Evolutionary conservation across 148 eudicot species (phyloP), one percentile per base, ranked within the genome.

Genomic region (Simmondsia chinensis): DNA sequence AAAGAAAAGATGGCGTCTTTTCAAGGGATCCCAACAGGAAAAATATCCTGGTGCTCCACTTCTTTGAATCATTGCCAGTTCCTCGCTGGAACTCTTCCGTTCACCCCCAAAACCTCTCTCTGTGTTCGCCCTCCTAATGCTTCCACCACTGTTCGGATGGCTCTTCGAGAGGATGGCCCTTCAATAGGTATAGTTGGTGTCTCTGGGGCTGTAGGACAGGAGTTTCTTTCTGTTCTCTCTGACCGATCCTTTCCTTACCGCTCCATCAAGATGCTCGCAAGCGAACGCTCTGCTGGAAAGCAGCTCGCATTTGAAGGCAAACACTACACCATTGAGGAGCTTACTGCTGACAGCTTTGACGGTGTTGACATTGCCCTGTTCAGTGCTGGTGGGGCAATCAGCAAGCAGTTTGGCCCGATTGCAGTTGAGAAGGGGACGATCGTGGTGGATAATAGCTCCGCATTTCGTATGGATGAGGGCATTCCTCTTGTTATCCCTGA

Each of bases 371-470:
- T 91, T 50, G 99, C 99, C 0, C 54, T 91, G 11, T 91, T 91
- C 41, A 76, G 89, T 16, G 99, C 99, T 0, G 99, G 99, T 0
- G 96, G 99, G 0, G 70, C 78, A 0, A 82, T 91, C 9, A 86
- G 95, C 44, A 86, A 82, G 70, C 21, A 70, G 59, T 79, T 79
- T 22, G 99, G 94, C 6, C 99, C 99, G 0, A 21, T 79, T 1
- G 96, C 99, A 7, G 96, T 49, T 0, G 75, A 72, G 12, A 68
- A 69, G 22, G 99, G 96, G 0, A 22, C 89, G 5, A 56, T 86
- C 27, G 99, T 91, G 7, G 99, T 91, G 8, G 99, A 91, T 71
- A 91, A 91, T 40, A 91, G 99, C 63, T 85, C 95, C 0, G 99
- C 96, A 2, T 91, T 91, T 58, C 51, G 99, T 29, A 85, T 91